A percentile compares a stretch with the other conserved stretches of the same genome.
Conservation (phyloP, 768 basidiomycete species). For the Rhodotorula kratochvilovae region DNA sequence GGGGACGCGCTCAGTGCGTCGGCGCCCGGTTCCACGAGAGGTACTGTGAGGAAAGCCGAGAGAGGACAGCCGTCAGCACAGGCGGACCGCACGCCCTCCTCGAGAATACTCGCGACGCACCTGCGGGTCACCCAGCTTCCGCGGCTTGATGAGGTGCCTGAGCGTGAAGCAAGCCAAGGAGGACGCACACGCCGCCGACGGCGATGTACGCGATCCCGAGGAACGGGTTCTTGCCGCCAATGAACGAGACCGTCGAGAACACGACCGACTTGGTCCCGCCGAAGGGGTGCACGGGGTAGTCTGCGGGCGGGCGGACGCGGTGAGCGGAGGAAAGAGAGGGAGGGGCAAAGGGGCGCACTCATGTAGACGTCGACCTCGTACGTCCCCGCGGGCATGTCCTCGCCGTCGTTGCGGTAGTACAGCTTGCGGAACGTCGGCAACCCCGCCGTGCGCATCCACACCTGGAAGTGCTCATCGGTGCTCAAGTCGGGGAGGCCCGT, state of each 20-base stretch:
- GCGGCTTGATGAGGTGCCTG: slow-evolving; percentile 85
- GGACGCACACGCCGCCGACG: slow-evolving; percentile 75
- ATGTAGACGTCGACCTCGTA: slow-evolving; percentile 73
- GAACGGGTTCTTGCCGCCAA: slow-evolving; percentile 97
- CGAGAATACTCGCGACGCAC: background rate
- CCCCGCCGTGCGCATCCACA: slow-evolving; percentile 97
- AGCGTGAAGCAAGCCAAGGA: slow-evolving; percentile 83
- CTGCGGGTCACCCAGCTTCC: slow-evolving; percentile 54
- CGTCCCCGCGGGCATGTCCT: slow-evolving; percentile 63
- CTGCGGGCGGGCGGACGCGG: slow-evolving; percentile 49
- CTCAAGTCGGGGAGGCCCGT: slow-evolving; percentile 61
- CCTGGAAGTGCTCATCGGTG: slow-evolving; percentile 83
- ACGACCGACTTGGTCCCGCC: slow-evolving; percentile 95
- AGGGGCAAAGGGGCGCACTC: slow-evolving; percentile 58
- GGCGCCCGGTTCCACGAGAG: slow-evolving; percentile 32
- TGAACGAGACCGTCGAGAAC: slow-evolving; percentile 96
- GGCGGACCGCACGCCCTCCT: too few species aligned
- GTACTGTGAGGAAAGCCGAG: slow-evolving; percentile 14
- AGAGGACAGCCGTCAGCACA: too few species aligned
- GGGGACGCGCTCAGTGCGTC: slow-evolving; percentile 1
- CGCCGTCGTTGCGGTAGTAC: slow-evolving; percentile 81
- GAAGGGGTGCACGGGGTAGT: slow-evolving; percentile 86
- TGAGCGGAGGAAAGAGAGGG: background rate
- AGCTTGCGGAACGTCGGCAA: slow-evolving; percentile 94
- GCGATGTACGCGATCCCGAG: slow-evolving; percentile 97